Evolutionary conservation across 192 early-diverging fungal species (phyloP), one percentile per base, ranked within the genome.

Genomic region (Phycomyces nitens): DNA sequence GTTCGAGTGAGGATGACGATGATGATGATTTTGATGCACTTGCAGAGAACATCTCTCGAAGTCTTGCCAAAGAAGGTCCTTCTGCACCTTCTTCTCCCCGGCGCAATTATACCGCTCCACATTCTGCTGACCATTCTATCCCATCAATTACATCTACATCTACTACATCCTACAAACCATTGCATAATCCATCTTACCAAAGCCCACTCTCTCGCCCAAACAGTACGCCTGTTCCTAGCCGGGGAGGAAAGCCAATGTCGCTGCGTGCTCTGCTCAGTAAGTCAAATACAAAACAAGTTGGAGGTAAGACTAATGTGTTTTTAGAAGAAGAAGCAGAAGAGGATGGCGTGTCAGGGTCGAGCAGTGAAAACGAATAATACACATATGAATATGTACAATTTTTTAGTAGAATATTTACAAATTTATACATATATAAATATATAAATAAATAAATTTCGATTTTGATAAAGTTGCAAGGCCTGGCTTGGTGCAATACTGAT

Each of bases 11-110:
- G 23, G 53, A 54, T 11, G 21, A 21, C 22, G 53, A 64, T 56
- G 64, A 65, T 57, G 64, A 65, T 21, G 64, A 65, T 57, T 34
- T 65, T 29, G 64, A 65, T n/a, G 24, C 42, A 29, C 40, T 65
- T 16, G 64, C 55, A 14, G 38, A 65, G 18, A 53, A 65, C 27
- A 65, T 65, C 29, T 47, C 64, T 5, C 20, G 53, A 11, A 50
- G 43, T 23, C 24, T 65, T 34, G 56, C 64, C 24, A 65, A 65
- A 47, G 55, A 56, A 41, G 55, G 42, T 9, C 54, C 64, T 23
- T 57, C 54, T 5, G 64, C 15, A n/a, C 64, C 53, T 38, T 34
- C 54, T 10, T 65, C 64, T 24, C 62, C 62, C 40, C 40, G 22
- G 2, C 27, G 9, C 44, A 47, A 38, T 29, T 27, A 16, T 11